Percentiles rank a stretch among this genome's conserved stretches.
Conservation (phyloP, 805 yeast genomes). For the Metschnikowia shivogae region DNA sequence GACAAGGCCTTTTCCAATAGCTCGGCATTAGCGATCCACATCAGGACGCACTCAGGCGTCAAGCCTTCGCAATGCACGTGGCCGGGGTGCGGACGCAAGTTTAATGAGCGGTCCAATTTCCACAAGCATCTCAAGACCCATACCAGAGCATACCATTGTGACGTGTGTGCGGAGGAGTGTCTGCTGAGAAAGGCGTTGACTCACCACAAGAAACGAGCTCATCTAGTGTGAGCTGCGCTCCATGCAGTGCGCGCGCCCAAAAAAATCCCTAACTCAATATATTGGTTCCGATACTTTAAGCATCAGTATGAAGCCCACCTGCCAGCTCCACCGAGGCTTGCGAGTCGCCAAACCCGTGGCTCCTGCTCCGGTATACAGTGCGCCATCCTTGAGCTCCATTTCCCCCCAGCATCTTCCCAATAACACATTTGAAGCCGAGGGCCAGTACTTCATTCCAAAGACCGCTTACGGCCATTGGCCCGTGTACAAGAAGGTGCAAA, state of each 20-base stretch:
- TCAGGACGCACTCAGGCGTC: slow-evolving; percentile 84
- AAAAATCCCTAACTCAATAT: background rate
- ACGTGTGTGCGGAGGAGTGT: slow-evolving; percentile 49
- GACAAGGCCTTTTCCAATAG: slow-evolving; percentile 77
- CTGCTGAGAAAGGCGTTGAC: slow-evolving; percentile 39
- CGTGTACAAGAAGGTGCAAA: slow-evolving; percentile 68
- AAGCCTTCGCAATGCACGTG: slow-evolving; percentile 77
- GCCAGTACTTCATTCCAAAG: slow-evolving; percentile 42
- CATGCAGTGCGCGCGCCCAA: background rate
- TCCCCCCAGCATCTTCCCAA: slow-evolving; percentile 17
- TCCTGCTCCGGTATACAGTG: slow-evolving; percentile 19
- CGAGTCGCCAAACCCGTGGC: slow-evolving; percentile 18
- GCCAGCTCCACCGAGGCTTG: slow-evolving; percentile 21
- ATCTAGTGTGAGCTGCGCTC: background rate
- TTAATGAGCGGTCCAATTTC: slow-evolving; percentile 85
- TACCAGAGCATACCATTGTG: slow-evolving; percentile 48
- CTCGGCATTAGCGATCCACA: slow-evolving; percentile 77
- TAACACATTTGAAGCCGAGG: slow-evolving; percentile 31
- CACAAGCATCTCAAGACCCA: slow-evolving; percentile 87
- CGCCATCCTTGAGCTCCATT: slow-evolving; percentile 25
- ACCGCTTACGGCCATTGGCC: slow-evolving; percentile 70
- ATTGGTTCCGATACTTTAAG: background rate
- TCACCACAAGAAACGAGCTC: slow-evolving; percentile 28
- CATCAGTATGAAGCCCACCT: slow-evolving; percentile 25
- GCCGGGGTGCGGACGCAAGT: slow-evolving; percentile 78